Conservation (phyloP, 768 basidiomycete genomes). For the Russula brevipes region DNA sequence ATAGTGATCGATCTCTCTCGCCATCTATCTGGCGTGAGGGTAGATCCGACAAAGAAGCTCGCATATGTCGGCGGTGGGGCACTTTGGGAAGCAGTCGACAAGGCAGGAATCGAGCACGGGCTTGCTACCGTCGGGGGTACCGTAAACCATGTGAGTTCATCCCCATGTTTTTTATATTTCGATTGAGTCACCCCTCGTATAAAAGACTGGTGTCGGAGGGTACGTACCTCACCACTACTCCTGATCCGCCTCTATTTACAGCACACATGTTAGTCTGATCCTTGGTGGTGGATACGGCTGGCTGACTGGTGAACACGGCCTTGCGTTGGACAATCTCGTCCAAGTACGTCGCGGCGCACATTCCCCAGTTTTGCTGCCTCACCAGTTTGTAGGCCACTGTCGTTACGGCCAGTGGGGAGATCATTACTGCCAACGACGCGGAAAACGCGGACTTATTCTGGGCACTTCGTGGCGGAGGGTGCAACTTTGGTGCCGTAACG, state of each 20-base stretch:
- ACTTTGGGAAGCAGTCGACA: slow-evolving; percentile 45
- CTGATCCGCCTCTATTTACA: background rate
- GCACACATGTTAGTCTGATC: slow-evolving; percentile 11
- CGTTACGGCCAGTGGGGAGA: slow-evolving; percentile 41
- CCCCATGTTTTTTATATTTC: background rate
- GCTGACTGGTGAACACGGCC: slow-evolving; percentile 30
- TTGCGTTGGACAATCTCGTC: slow-evolving; percentile 44
- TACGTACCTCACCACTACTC: background rate
- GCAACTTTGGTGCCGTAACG: slow-evolving; percentile 49
- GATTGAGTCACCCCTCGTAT: background rate
- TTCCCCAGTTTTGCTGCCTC: slow-evolving; percentile 19
- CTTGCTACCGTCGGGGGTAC: slow-evolving; percentile 46
- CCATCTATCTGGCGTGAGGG: slow-evolving; percentile 35
- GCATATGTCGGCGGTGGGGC: slow-evolving; percentile 46
- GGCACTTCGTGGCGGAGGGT: slow-evolving; percentile 45
- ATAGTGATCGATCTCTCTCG: slow-evolving; percentile 50
- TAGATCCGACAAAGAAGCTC: slow-evolving; percentile 37
- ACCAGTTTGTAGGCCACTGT: slow-evolving; percentile 35
- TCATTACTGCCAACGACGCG: slow-evolving; percentile 29
- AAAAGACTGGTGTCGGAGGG: slow-evolving; percentile 27
- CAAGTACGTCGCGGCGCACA: slow-evolving; percentile 25
- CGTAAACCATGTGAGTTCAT: slow-evolving; percentile 41
- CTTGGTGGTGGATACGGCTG: slow-evolving; percentile 25
- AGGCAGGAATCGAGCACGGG: slow-evolving; percentile 39
- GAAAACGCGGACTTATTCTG: slow-evolving; percentile 43